These are phyloP conservation scores for Trichoderma gracile DNA, from an alignment of 2,329 filamentous ascomycete genomes.

Conservation along the genomic window DNA sequence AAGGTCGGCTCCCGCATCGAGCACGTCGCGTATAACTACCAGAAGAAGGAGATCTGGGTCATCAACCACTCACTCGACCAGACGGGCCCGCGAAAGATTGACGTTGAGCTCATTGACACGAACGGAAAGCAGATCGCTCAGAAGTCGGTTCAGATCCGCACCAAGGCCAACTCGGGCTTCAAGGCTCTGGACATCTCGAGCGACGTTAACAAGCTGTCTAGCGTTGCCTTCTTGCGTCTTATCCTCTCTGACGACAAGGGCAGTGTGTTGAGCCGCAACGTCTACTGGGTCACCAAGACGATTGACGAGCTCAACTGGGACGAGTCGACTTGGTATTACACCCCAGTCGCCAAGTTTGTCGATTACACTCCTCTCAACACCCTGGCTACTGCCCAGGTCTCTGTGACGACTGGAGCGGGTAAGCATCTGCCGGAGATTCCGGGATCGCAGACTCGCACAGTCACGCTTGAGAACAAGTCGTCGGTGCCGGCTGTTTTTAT, in stretches of 20 bases:
- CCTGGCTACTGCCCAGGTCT: constrained; percentile 43
- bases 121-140: constrained; percentile 47
- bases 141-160: constrained; percentile 36
- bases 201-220: constrained; percentile 37
- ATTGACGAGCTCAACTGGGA: constrained; percentile 57
- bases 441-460: constrained; percentile 28
- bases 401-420: constrained; percentile 30
- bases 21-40: constrained; percentile 58
- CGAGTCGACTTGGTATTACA: constrained; percentile 59
- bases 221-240: constrained; percentile 54
- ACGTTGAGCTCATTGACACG: constrained; percentile 51
- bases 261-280: constrained; percentile 53
- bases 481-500: constrained; percentile 59
- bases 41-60: constrained; percentile 47
- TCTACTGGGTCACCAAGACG: constrained; percentile 57
- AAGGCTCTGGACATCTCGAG: constrained; percentile 30
- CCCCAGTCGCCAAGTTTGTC: constrained; percentile 54
- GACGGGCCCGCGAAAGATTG: constrained; percentile 45
- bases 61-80: constrained; percentile 54
- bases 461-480: constrained; percentile 55
- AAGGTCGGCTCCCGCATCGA: constrained; percentile 54
- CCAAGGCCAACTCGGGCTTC: constrained; percentile 48
- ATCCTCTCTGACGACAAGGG: constrained; percentile 41
- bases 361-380: constrained; percentile 49
- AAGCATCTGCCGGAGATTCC: constrained; percentile 20